Percentiles rank a stretch among this genome's conserved stretches.
phyloP scores from a whole-genome alignment of 2,329 filamentous ascomycete species.

The Cyanodermella asteris region DNA sequence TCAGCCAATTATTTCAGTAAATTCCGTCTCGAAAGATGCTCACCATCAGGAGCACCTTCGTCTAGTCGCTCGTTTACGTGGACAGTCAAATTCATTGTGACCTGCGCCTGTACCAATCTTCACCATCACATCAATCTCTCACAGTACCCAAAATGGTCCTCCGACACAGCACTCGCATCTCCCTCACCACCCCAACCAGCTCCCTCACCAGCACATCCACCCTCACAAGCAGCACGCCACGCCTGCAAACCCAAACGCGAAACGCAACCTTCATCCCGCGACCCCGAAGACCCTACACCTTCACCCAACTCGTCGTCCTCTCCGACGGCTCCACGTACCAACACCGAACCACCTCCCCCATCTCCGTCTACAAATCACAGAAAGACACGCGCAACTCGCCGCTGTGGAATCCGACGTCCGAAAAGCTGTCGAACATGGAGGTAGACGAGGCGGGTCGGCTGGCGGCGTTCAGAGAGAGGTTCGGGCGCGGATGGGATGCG shows the following conservation, averaged over 20 bases:
- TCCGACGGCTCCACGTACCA: constrained; percentile 67
- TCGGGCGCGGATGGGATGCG: constrained; percentile 66
- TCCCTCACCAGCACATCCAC: too few species aligned
- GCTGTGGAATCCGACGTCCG: constrained; percentile 73
- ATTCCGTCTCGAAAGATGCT: too few species aligned
- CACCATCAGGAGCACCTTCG: too few species aligned
- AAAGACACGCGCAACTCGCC: constrained; percentile 82
- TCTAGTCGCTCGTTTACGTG: too few species aligned
- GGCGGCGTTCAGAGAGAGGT: constrained; percentile 64
- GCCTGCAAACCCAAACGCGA: constrained; percentile 51
- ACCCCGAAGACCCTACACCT: constrained; percentile 82
- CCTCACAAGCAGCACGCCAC: too few species aligned
- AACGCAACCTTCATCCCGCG: constrained; percentile 70
- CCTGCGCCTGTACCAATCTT: too few species aligned
- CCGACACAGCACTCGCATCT: too few species aligned
- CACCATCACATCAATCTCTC: too few species aligned
- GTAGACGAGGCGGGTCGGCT: constrained; percentile 84
- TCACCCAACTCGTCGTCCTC: constrained; percentile 88
- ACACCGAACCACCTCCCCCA: constrained; percentile 27
- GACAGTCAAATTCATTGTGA: too few species aligned
- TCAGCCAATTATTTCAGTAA: too few species aligned
- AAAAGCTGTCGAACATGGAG: constrained; percentile 68
- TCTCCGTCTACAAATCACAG: constrained; percentile 35
- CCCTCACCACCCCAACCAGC: too few species aligned
- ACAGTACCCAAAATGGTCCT: too few species aligned